Base-by-base conservation (phyloP, 345 rosid species). In the Durio zibethinus region DNA sequence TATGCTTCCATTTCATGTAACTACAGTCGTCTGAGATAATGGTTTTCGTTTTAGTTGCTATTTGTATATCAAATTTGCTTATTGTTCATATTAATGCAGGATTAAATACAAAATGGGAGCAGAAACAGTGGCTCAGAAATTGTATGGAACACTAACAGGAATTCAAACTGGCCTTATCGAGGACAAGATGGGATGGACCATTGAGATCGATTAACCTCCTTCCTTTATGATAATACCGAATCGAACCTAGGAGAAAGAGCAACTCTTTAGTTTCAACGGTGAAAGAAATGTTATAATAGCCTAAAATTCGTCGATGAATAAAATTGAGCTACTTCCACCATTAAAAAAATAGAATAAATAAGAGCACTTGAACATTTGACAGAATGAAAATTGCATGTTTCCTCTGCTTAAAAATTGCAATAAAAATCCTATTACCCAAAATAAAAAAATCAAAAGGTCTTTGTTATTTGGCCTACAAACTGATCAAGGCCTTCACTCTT, bases 161-260 rank as follows among this genome's bases (percentile, higher is more conserved):
- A 84, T 86, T 73, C 90, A 89, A 74, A 80, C 54, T 5, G 88
- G 90, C 16, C 56, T 23, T 27, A 62, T 83, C 54, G 85, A 84
- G 59, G 88, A 87, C 80, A 83, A 80, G 50, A 80, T 67, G 83
- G 84, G 86, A 36, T 85, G 88, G 90, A 80, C 75, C 8, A 66
- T 85, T 21, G 77, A 65, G 62, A 78, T 85, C 43, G 68, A 80
- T 52, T 87, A 77, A 79, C 18, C 36, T 52, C 47, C 14, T 8
- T n/a, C 20, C n/a, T 18, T 47, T 42, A 47, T 45, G 62, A n/a
- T n/a, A 33, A n/a, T 54, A 16, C 60, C 60, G 4, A 4, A 5
- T n/a, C n/a, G n/a, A n/a, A 18, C 21, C 20, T 18, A 18, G 10
- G 27, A 21, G 27, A 54, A n/a, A n/a, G n/a, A n/a, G n/a, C n/a